Base-by-base conservation (phyloP, 2,329 filamentous ascomycete genomes). In the Sphaceloma murrayae region DNA sequence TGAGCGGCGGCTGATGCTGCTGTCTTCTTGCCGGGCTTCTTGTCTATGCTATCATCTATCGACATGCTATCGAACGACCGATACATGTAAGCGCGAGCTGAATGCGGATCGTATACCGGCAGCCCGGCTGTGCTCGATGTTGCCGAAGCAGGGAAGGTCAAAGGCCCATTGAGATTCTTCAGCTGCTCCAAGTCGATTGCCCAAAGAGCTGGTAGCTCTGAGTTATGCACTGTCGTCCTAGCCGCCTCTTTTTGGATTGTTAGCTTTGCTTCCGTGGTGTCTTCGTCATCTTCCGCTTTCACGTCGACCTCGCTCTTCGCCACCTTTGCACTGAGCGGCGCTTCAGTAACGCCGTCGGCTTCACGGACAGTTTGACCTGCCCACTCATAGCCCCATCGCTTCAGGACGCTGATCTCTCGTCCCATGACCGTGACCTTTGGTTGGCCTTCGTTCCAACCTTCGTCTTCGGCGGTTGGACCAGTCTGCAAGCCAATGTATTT, bases 361-460 rank as follows among this genome's bases (percentile, higher is more conserved):
- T 16, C 24, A 27, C 9, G 48, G 2, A 21, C 46, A 31, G 51
- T 49, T 27, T 21, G 53, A 51, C 46, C 65, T 62, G 3, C 68
- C 69, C 74, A 77, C 47, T 75, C 68, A 58, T 91, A 91, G 1
- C 82, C 85, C 58, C 82, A 79, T 52, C 86, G 69, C 61, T 85
- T 87, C 54, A 94, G 67, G 1, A 91, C 82, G 3, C 74, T 72
- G 10, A 93, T 67, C 42, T 86, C 78, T 43, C 85, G 73, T 0
- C 81, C 82, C 71, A 91, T 73, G 8, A 93, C 72, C 45, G 63
- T 78, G 3, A 89, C 69, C 19, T 73, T 72, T 0, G 85, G 85
- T 60, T 91, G 85, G 0, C 85, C 85, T 47, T 80, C 72, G 0
- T 80, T 82, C 70, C 81, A 82, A 0, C 78, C 79, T 54, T 83